Conservation (phyloP, 2,329 filamentous ascomycete species). For the Epichloe baconii region DNA sequence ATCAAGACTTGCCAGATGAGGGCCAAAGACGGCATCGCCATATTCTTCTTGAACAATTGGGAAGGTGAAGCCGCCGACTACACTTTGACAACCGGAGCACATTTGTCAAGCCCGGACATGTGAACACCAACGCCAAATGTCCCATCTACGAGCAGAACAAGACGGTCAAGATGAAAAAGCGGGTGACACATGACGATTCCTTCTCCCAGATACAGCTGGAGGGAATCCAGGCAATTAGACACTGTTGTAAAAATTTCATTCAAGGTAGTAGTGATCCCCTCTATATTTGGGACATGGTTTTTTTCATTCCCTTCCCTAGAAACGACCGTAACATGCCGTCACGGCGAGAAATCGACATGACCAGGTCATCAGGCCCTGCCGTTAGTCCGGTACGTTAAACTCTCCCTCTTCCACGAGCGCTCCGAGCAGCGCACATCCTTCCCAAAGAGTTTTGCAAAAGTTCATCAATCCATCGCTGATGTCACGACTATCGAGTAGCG, state of each 20-base stretch:
- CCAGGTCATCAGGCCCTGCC: constrained; percentile 18
- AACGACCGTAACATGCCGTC: constrained; percentile 34
- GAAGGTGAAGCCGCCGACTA: neutral
- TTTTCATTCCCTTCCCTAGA: constrained; percentile 32
- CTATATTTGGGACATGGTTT: constrained; percentile 19
- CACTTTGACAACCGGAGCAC: too few species aligned
- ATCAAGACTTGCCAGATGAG: neutral
- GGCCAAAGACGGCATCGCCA: neutral
- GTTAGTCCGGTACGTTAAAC: constrained; percentile 13
- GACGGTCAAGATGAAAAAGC: neutral
- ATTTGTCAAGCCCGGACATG: too few species aligned
- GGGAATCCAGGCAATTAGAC: neutral
- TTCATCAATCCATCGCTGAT: constrained; percentile 12
- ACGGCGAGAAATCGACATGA: constrained; percentile 25
- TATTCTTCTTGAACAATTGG: neutral
- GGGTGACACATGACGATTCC: neutral
- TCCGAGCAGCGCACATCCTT: constrained; percentile 12
- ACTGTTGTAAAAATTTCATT: neutral
- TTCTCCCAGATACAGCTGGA: neutral
- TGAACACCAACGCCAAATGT: too few species aligned
- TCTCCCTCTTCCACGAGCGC: neutral
- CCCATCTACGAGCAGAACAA: neutral
- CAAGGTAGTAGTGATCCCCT: neutral
- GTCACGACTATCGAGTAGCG: constrained; percentile 13
- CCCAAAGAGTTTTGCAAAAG: constrained; percentile 4